Evolutionary conservation across 352 stramenopile species (phyloP), one percentile per base, ranked within the genome.

Genomic region (Globisporangium mamillatum): DNA sequence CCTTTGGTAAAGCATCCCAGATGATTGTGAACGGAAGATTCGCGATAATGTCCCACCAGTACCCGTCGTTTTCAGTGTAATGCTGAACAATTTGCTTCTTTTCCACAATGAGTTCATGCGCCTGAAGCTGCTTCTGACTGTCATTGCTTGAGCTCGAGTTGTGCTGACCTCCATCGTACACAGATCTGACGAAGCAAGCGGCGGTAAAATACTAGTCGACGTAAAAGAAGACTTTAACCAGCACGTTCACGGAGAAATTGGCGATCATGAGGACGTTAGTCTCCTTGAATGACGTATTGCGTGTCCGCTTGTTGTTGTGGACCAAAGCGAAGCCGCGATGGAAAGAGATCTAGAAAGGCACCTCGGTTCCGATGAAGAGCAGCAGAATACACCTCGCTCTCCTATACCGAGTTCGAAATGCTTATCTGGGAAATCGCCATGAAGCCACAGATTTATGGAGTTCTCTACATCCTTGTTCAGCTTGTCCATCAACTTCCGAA

Each of bases 401-500:
- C 5, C 46, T 53, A 18, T 20, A 53, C 12, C 46, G 46, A 53
- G 20, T 24, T 53, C 46, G 46, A 12, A 53, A 53, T 24, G 18
- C 46, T 24, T 18, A 53, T 24, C 20, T 53, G 16, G 4, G 46
- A 3, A 53, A 53, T 24, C 18, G 16, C 46, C 46, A 53, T 20
- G 46, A 53, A n/a, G 52, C 22, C 22, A 57, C 52, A 20, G 22
- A 57, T 57, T 57, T 4, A 57, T 57, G 8, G n/a, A 57, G 24
- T 57, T 57, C n/a, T 57, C 52, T 29, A 24, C 52, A 3, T 34
- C 52, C 24, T 57, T 57, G 52, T 57, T 27, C n/a, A 57, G 22
- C 27, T 57, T 57, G 22, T 57, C 52, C 52, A 57, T 57, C 52
- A 57, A 25, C 52, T 57, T 57, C 24, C 52, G n/a, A 57, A 57